Evolutionary conservation across 176 grass and related monocot genomes (phyloP).

Genomic region (Eragrostis nindensis): DNA sequence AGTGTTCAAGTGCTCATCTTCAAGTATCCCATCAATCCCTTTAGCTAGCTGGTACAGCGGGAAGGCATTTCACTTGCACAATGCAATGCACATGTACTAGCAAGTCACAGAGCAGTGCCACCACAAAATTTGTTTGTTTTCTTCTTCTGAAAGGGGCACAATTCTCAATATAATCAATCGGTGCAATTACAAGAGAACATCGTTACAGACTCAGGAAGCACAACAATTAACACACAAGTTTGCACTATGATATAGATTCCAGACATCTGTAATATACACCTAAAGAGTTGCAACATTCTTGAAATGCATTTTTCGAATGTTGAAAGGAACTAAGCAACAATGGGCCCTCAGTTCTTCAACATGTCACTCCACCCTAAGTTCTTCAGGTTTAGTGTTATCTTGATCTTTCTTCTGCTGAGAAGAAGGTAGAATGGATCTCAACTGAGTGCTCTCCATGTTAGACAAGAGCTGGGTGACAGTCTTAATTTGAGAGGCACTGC

Average conservation of each 20-base stretch:
- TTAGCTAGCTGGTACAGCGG: neutral
- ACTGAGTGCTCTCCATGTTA: conserved; percentile 81
- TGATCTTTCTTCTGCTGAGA: conserved; percentile 20
- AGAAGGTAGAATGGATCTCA: conserved; percentile 46
- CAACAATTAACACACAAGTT: neutral
- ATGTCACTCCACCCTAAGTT: conserved; percentile 32
- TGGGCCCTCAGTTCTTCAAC: neutral
- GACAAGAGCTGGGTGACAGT: conserved; percentile 72
- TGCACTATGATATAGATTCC: neutral
- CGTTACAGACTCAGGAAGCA: neutral
- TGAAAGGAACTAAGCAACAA: neutral
- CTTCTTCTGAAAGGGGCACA: neutral
- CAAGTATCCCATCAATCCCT: neutral
- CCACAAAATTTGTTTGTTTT: neutral
- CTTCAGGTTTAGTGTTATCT: conserved; percentile 38
- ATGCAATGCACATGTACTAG: neutral
- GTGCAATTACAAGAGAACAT: neutral
- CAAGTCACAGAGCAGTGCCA: neutral
- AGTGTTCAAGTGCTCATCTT: neutral
- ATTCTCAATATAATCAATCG: neutral
- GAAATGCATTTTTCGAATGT: neutral
- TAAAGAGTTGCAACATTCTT: neutral
- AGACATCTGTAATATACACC: neutral
- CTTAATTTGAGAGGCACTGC: conserved; percentile 79
- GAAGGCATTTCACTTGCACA: neutral